Percentiles rank a stretch among this genome's conserved stretches.
phyloP scores from a whole-genome alignment of 768 basidiomycete species.

The Suillus plorans region DNA sequence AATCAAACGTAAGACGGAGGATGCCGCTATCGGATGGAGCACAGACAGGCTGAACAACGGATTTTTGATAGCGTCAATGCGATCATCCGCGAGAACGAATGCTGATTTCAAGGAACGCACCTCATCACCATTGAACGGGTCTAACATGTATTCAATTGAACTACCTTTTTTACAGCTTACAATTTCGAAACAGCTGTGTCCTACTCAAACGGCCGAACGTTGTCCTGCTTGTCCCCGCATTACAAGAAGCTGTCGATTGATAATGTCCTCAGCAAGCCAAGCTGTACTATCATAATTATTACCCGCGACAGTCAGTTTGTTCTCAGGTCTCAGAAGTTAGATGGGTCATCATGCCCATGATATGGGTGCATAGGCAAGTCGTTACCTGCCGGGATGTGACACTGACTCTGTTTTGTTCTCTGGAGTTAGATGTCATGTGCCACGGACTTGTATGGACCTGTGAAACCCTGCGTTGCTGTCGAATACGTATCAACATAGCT shows the following conservation, averaged over 20 bases:
- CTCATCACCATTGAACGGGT: no score
- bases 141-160: no score
- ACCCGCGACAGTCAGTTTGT: neutral
- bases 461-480: neutral
- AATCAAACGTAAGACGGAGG: no score
- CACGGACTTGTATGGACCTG: neutral
- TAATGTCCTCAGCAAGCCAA: neutral
- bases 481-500: neutral
- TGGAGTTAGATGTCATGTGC: neutral
- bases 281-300: no score
- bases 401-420: neutral
- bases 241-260: neutral
- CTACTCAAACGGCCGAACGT: no score
- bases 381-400: neutral
- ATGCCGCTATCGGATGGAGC: neutral
- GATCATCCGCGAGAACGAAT: neutral
- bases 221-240: no score
- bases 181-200: no score
- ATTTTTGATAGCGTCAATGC: neutral
- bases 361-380: neutral
- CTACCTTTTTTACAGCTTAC: no score
- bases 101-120: neutral
- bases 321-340: neutral
- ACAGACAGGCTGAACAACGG: neutral
- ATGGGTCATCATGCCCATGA: neutral